Evolutionary conservation across 108 stramenopile genomes (phyloP).

Genomic region (Fistulifera solaris): DNA sequence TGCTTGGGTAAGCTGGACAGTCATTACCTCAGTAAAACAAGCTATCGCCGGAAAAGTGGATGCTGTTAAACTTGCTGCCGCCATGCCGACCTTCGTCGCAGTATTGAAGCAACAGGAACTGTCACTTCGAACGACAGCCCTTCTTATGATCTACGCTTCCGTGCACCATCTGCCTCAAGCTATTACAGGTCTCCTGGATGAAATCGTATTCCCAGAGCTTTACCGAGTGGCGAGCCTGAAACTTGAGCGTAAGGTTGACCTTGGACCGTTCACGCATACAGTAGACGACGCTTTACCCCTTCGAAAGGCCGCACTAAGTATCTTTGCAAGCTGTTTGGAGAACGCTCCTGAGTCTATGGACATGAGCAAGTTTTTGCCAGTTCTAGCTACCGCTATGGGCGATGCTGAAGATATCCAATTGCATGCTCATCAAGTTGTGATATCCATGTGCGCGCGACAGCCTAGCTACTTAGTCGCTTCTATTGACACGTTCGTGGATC

Average conservation of each 20-base stretch:
- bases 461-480: conserved; percentile 51
- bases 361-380: conserved; percentile 63
- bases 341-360: conserved; percentile 63
- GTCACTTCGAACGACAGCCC: conserved; percentile 70
- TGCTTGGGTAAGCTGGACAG: conserved; percentile 64
- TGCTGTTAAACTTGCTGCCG: conserved; percentile 33
- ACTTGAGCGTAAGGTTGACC: conserved; percentile 85
- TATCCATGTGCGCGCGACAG: conserved; percentile 55
- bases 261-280: conserved; percentile 97
- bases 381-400: conserved; percentile 57
- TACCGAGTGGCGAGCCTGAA: conserved; percentile 71
- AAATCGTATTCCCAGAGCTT: conserved; percentile 61
- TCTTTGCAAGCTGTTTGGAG: conserved; percentile 87
- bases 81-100: conserved; percentile 69
- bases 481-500: conserved; percentile 59
- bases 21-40: conserved; percentile 77
- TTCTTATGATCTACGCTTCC: conserved; percentile 89
- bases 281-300: conserved; percentile 96
- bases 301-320: conserved; percentile 87
- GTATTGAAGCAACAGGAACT: conserved; percentile 82
- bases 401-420: conserved; percentile 80
- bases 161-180: conserved; percentile 86
- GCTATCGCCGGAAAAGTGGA: conserved; percentile 76
- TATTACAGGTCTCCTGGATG: conserved; percentile 64
- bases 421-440: conserved; percentile 75